Percentiles rank a stretch among this genome's conserved stretches.
These are phyloP conservation scores for Annulohypoxylon moriforme DNA, from an alignment of 495 filamentous ascomycete species.

Conservation along the genomic window DNA sequence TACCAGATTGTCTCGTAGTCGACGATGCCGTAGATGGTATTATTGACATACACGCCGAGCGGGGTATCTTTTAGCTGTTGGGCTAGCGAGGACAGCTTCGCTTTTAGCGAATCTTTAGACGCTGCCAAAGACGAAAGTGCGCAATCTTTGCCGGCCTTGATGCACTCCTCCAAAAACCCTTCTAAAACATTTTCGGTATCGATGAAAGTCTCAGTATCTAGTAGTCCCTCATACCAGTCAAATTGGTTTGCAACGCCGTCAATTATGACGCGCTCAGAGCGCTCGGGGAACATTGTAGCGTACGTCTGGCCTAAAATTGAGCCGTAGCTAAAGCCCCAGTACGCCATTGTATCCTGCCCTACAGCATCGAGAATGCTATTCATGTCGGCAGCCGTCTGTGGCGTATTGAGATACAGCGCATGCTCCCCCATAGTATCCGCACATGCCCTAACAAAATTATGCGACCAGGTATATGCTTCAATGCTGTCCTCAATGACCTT, in stretches of 20 bases:
- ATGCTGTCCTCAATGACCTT: slow-evolving; percentile 50
- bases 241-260: slow-evolving; percentile 58
- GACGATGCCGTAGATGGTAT: slow-evolving; percentile 51
- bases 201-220: slow-evolving; percentile 45
- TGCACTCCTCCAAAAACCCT: slow-evolving; percentile 59
- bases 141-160: slow-evolving; percentile 53
- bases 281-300: slow-evolving; percentile 56
- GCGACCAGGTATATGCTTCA: slow-evolving; percentile 54
- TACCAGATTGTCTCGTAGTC: slow-evolving; percentile 51
- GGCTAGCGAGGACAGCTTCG: slow-evolving; percentile 43
- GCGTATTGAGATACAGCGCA: slow-evolving; percentile 57
- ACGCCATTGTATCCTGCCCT: slow-evolving; percentile 59
- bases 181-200: slow-evolving; percentile 54
- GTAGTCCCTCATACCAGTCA: slow-evolving; percentile 49
- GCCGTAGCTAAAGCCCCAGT: slow-evolving; percentile 75
- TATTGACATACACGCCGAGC: slow-evolving; percentile 56
- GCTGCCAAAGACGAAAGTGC: slow-evolving; percentile 48
- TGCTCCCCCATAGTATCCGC: slow-evolving; percentile 57
- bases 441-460: slow-evolving; percentile 54
- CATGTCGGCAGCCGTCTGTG: slow-evolving; percentile 63
- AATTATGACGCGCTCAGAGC: slow-evolving; percentile 54
- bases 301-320: slow-evolving; percentile 69
- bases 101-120: slow-evolving; percentile 46
- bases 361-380: slow-evolving; percentile 60
- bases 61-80: slow-evolving; percentile 49